Conservation (phyloP, 106 monocot species). For the Iris macrosiphon region DNA sequence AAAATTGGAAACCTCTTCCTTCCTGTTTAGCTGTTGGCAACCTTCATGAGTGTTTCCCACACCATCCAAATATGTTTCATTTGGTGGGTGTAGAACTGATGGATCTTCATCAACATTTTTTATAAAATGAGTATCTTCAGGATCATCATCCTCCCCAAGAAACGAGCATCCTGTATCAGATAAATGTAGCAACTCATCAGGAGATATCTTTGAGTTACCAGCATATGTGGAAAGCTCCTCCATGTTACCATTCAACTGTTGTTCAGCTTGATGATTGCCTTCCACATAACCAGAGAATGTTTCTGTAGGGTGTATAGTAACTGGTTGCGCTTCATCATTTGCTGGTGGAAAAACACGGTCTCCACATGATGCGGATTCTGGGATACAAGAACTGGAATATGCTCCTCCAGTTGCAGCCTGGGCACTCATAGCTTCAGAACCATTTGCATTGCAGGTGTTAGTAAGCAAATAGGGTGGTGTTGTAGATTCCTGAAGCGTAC, state of each 20-base stretch:
- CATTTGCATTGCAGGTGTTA: slow-evolving; percentile 4
- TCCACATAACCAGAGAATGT: slow-evolving; percentile 1
- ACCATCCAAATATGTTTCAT: too few relatives aligned
- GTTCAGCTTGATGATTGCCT: neutral
- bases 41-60: too few relatives aligned
- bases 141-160: slow-evolving; percentile 4
- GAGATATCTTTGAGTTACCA: slow-evolving; percentile 1
- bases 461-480: slow-evolving; percentile 17
- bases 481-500: slow-evolving; percentile 10
- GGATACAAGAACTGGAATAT: slow-evolving; percentile 14
- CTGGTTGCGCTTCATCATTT: slow-evolving; percentile 14
- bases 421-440: slow-evolving; percentile 5
- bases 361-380: slow-evolving; percentile 7
- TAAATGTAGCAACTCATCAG: slow-evolving; percentile 1
- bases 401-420: slow-evolving; percentile 8
- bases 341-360: slow-evolving; percentile 3
- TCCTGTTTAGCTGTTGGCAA: too few relatives aligned
- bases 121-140: too few relatives aligned
- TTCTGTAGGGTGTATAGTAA: slow-evolving; percentile 3
- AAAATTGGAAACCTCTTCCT: too few relatives aligned
- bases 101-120: too few relatives aligned
- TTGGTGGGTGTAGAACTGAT: too few relatives aligned
- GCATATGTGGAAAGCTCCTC: neutral
- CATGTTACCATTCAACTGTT: slow-evolving; percentile 7
- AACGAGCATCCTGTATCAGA: slow-evolving; percentile 4